Evolutionary conservation across 129 eudicot species (phyloP).

Genomic region (Apium graveolens): DNA sequence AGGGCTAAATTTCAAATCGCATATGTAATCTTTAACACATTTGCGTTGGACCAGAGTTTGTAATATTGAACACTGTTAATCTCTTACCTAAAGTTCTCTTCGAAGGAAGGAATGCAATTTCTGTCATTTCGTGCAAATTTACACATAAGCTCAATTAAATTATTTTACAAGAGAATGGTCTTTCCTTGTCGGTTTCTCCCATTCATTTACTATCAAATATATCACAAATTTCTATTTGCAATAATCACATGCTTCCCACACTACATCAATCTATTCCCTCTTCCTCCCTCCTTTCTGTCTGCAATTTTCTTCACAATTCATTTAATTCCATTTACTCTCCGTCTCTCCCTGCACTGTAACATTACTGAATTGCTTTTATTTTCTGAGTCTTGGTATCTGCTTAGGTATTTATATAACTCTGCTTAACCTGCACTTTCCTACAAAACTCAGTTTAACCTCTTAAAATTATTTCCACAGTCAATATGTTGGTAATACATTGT

Average conservation of each 20-base stretch:
- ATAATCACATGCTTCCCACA: not conserved
- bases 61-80: not conserved
- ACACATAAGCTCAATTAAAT: not conserved
- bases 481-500: not conserved
- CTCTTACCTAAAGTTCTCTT: not conserved
- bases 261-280: not conserved
- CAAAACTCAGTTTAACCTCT: not conserved
- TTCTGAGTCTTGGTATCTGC: not conserved
- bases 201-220: not conserved
- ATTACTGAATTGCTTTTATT: not conserved
- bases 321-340: not conserved
- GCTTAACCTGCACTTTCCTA: not conserved
- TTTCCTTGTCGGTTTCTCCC: not conserved
- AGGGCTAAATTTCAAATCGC: not conserved
- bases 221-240: not conserved
- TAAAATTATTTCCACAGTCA: not conserved
- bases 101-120: not conserved
- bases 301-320: not conserved
- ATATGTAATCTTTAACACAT: not conserved
- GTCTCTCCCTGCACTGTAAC: not conserved
- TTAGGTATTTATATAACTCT: not conserved
- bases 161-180: not conserved
- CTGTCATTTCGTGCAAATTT: not conserved
- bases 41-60: not conserved
- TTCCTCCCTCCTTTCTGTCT: not conserved